Evolutionary conservation across 2,329 filamentous ascomycete species (phyloP).

Genomic region (Chaetomium olivaceum): DNA sequence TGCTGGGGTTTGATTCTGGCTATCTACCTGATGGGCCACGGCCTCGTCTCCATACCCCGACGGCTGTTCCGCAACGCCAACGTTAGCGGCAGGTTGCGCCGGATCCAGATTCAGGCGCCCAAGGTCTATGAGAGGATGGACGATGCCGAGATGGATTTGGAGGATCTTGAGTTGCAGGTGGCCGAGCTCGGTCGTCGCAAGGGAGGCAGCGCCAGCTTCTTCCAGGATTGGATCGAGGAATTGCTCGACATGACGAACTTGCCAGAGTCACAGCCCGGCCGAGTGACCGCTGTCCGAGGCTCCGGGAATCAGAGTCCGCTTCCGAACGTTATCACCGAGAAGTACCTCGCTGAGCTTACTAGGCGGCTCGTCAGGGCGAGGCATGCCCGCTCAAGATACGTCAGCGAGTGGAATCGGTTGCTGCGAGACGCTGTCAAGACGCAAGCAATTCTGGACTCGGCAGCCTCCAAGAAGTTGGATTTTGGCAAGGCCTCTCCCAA

Average conservation of each 20-base stretch:
- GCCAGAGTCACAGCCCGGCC: constrained; percentile 58
- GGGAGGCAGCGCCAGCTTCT: constrained; percentile 70
- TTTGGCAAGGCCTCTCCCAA: constrained; percentile 63
- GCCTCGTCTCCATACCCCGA: constrained; percentile 85
- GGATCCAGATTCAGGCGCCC: constrained; percentile 77
- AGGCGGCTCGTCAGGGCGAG: constrained; percentile 77
- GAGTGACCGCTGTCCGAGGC: constrained; percentile 39
- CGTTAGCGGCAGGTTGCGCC: constrained; percentile 69
- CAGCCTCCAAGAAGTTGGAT: constrained; percentile 75
- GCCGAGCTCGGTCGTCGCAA: constrained; percentile 78
- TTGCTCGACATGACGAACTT: constrained; percentile 74
- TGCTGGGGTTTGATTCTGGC: constrained; percentile 89
- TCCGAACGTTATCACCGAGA: constrained; percentile 85
- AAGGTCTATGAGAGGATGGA: constrained; percentile 83
- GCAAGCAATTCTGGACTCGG: constrained; percentile 82
- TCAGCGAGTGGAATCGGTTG: constrained; percentile 81
- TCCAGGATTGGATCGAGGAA: constrained; percentile 95
- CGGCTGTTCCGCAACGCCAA: constrained; percentile 77
- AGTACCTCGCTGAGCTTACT: constrained; percentile 88
- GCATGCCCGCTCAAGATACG: constrained; percentile 79
- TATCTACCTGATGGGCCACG: constrained; percentile 97
- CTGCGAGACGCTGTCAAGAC: constrained; percentile 72
- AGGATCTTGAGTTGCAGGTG: constrained; percentile 80
- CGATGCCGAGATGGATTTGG: constrained; percentile 76
- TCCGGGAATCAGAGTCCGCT: constrained; percentile 48